Conservation (phyloP, 495 filamentous ascomycete genomes). For the Ramalina intermedia region DNA sequence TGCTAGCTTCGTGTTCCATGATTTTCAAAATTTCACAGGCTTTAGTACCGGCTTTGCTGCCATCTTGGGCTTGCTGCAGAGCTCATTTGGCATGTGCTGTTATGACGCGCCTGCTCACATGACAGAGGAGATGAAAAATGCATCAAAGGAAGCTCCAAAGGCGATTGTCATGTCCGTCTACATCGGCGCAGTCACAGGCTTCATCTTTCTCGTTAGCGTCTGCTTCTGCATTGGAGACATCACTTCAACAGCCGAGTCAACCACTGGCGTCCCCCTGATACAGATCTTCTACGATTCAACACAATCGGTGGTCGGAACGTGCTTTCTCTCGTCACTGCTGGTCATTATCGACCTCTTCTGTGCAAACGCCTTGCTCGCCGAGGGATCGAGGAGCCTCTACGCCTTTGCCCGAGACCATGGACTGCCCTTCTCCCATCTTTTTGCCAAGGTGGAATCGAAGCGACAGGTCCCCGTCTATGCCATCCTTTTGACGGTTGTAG, state of each 20-base stretch:
- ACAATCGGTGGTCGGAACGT: conserved; percentile 25
- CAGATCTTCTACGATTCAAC: conserved; percentile 37
- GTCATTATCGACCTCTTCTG: conserved; percentile 27
- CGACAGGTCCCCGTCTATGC: conserved; percentile 36
- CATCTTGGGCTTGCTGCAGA: conserved; percentile 41
- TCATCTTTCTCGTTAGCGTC: conserved; percentile 31
- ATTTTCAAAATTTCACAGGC: conserved; percentile 43
- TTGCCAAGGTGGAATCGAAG: conserved; percentile 27
- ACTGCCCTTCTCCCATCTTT: conserved; percentile 29
- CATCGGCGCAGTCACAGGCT: conserved; percentile 35
- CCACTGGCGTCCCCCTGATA: conserved; percentile 34
- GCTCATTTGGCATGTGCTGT: conserved; percentile 44
- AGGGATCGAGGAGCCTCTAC: conserved; percentile 29
- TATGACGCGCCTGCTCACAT: conserved; percentile 17
- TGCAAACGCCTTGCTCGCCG: conserved; percentile 29
- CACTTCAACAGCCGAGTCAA: conserved; percentile 20
- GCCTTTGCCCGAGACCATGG: conserved; percentile 36
- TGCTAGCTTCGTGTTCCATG: conserved; percentile 39
- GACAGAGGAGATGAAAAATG: conserved; percentile 30
- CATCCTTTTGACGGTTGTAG: conserved; percentile 30
- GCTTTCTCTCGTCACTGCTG: conserved; percentile 27
- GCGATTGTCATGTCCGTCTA: conserved; percentile 41
- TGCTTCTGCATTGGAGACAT: conserved; percentile 39
- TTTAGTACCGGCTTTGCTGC: conserved; percentile 35
- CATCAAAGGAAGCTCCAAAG: conserved; percentile 35